Evolutionary conservation across 2,329 filamentous ascomycete genomes (phyloP).

Genomic region (Arthrobotrys sinensis): DNA sequence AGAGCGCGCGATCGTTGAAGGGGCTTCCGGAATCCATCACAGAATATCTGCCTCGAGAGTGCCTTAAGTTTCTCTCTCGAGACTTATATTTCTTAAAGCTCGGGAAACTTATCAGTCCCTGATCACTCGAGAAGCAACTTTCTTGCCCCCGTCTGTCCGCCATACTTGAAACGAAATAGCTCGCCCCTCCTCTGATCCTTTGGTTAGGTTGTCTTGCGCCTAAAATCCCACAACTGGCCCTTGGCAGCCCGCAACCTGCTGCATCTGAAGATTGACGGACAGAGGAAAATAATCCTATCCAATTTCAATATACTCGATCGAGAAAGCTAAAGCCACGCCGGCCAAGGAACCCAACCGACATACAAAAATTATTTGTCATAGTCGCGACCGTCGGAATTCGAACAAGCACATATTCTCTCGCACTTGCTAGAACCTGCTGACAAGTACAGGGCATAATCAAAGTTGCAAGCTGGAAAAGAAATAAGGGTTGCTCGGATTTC

Average conservation of each 20-base stretch:
- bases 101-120: neutral
- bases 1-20: neutral
- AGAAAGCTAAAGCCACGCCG: slow-evolving; percentile 26
- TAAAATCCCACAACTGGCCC: slow-evolving; percentile 53
- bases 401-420: slow-evolving; percentile 14
- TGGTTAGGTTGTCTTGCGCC: slow-evolving; percentile 33
- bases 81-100: neutral
- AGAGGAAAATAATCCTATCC: slow-evolving; percentile 23
- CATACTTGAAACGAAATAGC: slow-evolving; percentile 55
- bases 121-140: neutral
- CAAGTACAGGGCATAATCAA: neutral
- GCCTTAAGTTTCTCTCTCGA: neutral
- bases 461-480: neutral
- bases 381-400: slow-evolving; percentile 48
- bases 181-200: slow-evolving; percentile 53
- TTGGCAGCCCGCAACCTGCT: slow-evolving; percentile 31
- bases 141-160: slow-evolving; percentile 3
- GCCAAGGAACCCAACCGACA: slow-evolving; percentile 2
- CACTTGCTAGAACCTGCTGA: slow-evolving; percentile 9
- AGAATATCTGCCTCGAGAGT: slow-evolving; percentile 1
- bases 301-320: slow-evolving; percentile 42
- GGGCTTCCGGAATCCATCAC: neutral
- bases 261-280: slow-evolving; percentile 9
- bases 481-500: slow-evolving; percentile 19
- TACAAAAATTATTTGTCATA: slow-evolving; percentile 51